Percentiles rank a stretch among this genome's conserved stretches.
These are phyloP conservation scores for Trichosporon ovoides DNA, from an alignment of 1,284 basidiomycete genomes.

Conservation along the genomic window DNA sequence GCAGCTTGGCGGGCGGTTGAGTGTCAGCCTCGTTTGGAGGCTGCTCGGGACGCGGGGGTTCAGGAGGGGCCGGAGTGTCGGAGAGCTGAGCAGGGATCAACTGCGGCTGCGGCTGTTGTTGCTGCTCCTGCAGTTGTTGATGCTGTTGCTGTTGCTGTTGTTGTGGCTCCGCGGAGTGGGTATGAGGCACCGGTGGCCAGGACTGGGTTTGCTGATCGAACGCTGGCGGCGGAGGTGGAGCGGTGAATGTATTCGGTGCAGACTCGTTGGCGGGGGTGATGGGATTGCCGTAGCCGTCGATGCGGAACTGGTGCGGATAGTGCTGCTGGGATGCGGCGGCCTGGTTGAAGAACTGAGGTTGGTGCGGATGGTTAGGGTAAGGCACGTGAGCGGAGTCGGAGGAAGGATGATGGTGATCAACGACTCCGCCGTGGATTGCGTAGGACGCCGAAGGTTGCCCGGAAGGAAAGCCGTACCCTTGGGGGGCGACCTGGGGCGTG, in stretches of 20 bases:
- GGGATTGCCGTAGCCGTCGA: conserved; percentile 3
- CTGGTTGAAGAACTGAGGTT: not conserved
- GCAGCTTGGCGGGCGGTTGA: not conserved
- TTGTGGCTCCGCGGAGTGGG: conserved; percentile 2
- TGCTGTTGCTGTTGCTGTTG: conserved; percentile 5
- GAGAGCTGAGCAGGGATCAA: not conserved
- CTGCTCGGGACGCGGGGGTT: not conserved
- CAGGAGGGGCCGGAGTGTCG: not conserved
- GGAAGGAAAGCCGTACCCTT: not conserved
- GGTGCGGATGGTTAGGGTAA: not conserved
- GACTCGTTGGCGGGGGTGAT: not conserved
- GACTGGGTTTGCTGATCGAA: conserved; percentile 11
- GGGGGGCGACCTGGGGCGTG: not conserved
- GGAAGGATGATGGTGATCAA: not conserved
- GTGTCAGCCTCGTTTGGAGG: not conserved
- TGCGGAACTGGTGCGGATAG: not conserved
- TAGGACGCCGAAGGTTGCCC: not conserved
- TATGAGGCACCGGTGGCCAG: not conserved
- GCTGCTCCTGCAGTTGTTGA: not conserved
- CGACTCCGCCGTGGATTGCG: not conserved
- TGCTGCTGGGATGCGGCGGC: not conserved
- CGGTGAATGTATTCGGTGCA: not conserved
- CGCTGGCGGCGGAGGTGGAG: not conserved
- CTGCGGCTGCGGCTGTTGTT: not conserved
- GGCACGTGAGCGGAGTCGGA: conserved; percentile 2